phyloP scores from a whole-genome alignment of 192 early-diverging fungal genomes.

The Powellomyces hirtus region DNA sequence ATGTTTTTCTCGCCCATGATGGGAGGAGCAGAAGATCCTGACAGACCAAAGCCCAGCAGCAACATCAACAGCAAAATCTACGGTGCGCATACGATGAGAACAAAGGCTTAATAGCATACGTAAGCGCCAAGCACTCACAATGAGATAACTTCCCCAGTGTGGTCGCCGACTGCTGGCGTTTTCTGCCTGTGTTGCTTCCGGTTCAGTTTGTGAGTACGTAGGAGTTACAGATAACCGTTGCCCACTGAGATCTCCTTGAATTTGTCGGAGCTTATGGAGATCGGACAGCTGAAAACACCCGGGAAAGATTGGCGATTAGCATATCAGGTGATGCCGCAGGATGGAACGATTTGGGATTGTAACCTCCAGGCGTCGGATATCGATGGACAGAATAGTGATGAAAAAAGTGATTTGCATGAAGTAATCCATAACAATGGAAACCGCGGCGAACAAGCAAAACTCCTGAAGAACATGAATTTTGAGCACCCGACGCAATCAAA shows the following conservation, averaged over 20 bases:
- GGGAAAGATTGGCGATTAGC: too few relatives aligned
- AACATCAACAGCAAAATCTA: conserved; percentile 34
- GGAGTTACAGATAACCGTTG: not conserved
- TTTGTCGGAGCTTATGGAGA: conserved; percentile 33
- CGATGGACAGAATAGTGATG: conserved; percentile 74
- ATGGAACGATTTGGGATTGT: too few relatives aligned
- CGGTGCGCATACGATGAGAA: not conserved
- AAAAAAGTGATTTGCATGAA: conserved; percentile 81
- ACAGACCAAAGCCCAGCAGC: conserved; percentile 37
- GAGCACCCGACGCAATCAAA: not conserved
- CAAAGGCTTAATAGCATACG: not conserved
- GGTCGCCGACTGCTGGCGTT: conserved; percentile 7
- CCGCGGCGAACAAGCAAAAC: conserved; percentile 69
- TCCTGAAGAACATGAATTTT: conserved; percentile 39
- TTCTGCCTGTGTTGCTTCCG: too few relatives aligned
- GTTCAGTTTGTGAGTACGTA: too few relatives aligned
- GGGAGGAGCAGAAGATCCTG: conserved; percentile 14
- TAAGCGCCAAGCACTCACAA: too few relatives aligned
- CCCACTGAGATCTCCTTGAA: not conserved
- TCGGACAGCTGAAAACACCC: conserved; percentile 51
- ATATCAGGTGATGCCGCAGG: too few relatives aligned
- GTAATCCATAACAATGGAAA: conserved; percentile 72
- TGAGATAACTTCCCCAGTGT: conserved; percentile 31
- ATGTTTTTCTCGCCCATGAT: not conserved
- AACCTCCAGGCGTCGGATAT: conserved; percentile 77